phyloP scores from a whole-genome alignment of 2,329 filamentous ascomycete species.

The Neofusicoccum sp. region DNA sequence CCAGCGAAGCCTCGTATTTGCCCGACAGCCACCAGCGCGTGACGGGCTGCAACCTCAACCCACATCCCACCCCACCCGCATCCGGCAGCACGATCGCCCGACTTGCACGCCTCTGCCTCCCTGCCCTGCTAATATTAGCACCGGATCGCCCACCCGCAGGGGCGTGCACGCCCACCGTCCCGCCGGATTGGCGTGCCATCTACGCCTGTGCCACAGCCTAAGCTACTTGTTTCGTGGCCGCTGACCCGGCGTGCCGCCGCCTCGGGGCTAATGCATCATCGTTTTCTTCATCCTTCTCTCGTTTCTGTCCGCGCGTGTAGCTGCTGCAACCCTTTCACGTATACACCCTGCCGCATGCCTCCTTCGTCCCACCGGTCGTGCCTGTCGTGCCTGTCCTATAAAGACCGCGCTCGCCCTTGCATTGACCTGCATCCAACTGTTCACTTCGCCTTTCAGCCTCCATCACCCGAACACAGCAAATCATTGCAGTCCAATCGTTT shows the following conservation, averaged over 20 bases:
- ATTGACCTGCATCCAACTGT: not conserved
- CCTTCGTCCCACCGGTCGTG: not conserved
- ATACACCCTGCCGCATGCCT: not conserved
- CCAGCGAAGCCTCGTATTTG: not conserved
- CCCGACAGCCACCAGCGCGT: not conserved
- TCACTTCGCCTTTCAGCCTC: not conserved
- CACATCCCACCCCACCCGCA: not conserved
- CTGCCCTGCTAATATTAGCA: conserved; percentile 4
- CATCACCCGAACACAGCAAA: not conserved
- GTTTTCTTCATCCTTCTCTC: not conserved
- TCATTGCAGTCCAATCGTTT: not conserved
- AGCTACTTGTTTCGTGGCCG: not conserved
- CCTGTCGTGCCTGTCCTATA: not conserved
- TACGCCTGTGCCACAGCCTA: not conserved
- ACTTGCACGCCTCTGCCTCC: not conserved
- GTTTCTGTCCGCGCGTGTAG: not conserved
- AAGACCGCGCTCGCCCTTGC: not conserved
- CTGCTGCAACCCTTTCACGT: conserved; percentile 6
- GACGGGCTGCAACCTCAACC: conserved; percentile 8
- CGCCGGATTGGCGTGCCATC: not conserved
- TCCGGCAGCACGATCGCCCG: not conserved
- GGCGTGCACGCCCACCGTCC: not conserved
- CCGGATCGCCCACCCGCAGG: not conserved
- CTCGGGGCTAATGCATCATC: not conserved
- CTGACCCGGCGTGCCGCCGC: conserved; percentile 6